Percentiles rank a stretch among this genome's conserved stretches.
phyloP scores from a whole-genome alignment of 2,329 filamentous ascomycete genomes.

The Colletotrichum sp. region DNA sequence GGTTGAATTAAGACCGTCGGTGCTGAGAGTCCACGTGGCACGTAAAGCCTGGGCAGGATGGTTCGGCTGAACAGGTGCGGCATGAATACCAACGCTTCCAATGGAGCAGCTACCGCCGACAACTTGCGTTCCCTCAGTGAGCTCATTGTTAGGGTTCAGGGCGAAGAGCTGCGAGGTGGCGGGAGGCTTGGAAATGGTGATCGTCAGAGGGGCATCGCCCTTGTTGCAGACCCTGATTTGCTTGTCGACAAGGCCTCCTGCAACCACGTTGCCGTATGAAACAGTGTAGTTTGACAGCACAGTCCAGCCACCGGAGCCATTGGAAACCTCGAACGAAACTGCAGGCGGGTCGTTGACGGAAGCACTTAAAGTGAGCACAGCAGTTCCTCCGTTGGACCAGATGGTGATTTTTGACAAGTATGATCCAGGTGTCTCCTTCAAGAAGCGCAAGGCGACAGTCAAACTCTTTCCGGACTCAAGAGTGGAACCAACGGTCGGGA shows the following conservation, averaged over 20 bases:
- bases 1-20: conserved; percentile 37
- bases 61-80: conserved; percentile 33
- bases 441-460: conserved; percentile 37
- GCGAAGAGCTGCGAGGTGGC: conserved; percentile 34
- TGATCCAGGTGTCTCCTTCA: conserved; percentile 31
- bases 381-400: conserved; percentile 39
- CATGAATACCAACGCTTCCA: conserved; percentile 35
- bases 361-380: conserved; percentile 35
- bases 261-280: conserved; percentile 36
- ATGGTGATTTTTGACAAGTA: conserved; percentile 39
- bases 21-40: conserved; percentile 44
- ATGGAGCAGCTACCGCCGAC: conserved; percentile 31
- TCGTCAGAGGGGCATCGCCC: conserved; percentile 38
- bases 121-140: conserved; percentile 39
- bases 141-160: conserved; percentile 33
- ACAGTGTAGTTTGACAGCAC: conserved; percentile 23
- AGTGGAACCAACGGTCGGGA: conserved; percentile 32
- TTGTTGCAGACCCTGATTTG: conserved; percentile 40
- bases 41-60: conserved; percentile 30
- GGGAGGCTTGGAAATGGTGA: conserved; percentile 44
- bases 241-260: conserved; percentile 30
- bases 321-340: conserved; percentile 38
- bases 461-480: conserved; percentile 34
- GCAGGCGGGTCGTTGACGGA: conserved; percentile 37
- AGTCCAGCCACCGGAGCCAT: conserved; percentile 34